phyloP scores from a whole-genome alignment of 768 basidiomycete genomes.

The Xanthoconium stramineum region DNA sequence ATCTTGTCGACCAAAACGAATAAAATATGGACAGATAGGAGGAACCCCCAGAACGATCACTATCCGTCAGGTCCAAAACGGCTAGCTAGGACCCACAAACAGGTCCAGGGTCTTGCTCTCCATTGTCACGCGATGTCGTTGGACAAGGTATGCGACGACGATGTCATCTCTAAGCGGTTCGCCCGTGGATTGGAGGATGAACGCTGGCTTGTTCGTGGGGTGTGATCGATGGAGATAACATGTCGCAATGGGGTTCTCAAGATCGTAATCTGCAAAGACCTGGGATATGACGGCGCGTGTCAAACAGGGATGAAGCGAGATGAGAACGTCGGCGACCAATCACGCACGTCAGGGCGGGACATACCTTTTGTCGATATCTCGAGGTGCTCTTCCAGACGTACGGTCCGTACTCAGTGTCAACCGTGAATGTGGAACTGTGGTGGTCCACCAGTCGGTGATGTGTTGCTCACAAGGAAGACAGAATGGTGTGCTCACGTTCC shows the following conservation, averaged over 20 bases:
- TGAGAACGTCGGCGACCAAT: neutral
- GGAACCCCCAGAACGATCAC: neutral
- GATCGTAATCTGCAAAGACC: conserved; percentile 26
- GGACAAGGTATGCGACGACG: conserved; percentile 27
- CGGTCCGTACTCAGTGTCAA: conserved; percentile 22
- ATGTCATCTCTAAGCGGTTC: conserved; percentile 32
- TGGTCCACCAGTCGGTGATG: neutral
- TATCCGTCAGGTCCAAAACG: too few species aligned
- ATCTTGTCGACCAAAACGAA: neutral
- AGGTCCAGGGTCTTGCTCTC: conserved; percentile 27
- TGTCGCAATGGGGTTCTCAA: conserved; percentile 21
- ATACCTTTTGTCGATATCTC: conserved; percentile 22
- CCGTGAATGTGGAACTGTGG: conserved; percentile 16
- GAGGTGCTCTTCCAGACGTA: conserved; percentile 29
- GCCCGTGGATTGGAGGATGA: conserved; percentile 20
- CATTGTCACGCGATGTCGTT: conserved; percentile 22
- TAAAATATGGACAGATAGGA: neutral
- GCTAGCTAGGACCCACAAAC: conserved; percentile 19
- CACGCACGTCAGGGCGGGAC: neutral
- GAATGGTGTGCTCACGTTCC: conserved; percentile 19
- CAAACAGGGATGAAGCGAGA: neutral
- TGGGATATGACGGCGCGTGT: neutral
- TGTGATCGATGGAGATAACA: conserved; percentile 15
- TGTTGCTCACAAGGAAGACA: neutral
- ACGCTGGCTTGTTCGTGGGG: conserved; percentile 12